Base-by-base conservation (phyloP, 306 rosid genomes). In the Pterocarpus santalinus region DNA sequence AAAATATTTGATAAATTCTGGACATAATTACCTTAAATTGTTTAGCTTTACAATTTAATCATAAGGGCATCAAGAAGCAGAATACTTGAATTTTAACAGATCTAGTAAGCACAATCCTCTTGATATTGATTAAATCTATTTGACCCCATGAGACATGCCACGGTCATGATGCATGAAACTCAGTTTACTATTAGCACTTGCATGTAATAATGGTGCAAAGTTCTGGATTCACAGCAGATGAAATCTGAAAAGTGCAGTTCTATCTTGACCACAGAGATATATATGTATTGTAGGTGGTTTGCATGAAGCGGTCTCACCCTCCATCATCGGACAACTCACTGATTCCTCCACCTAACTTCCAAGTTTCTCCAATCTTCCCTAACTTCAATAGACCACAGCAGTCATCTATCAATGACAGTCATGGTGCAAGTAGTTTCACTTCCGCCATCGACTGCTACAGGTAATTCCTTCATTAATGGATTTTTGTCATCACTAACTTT, bases 271-370 rank as follows among this genome's bases (percentile, higher is more conserved):
- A 66, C 30, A 22, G 51, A 13, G 49, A 32, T 36, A 12, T 69
- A 14, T 14, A 13, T 66, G 57, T 73, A 13, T 2, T 65, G 36
- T 55, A 89, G 92, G 65, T 85, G 73, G 58, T 38, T 74, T 83
- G 84, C 79, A 65, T 81, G 71, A 89, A 78, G 80, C 28, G 82
- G 61, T 72, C 77, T 47, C 71, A 72, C 60, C 63, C 81, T 64
- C 75, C 85, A 66, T 36, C 88, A 4, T 43, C 78, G 35, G 88
- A 85, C 36, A 81, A 83, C 35, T 65, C 82, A n/a, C 49, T 83
- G 64, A 69, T 82, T 68, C 78, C 83, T 2, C 80, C 86, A 9
- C 64, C 86, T 39, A 72, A 72, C 35, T 73, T 86, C 58, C 87
- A 67, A 39, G 81, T 67, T 61, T 55, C 86, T 81, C 87, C 87